These are phyloP conservation scores for Coemansia sp. DNA, from an alignment of 192 early-diverging fungal genomes.

Conservation along the genomic window DNA sequence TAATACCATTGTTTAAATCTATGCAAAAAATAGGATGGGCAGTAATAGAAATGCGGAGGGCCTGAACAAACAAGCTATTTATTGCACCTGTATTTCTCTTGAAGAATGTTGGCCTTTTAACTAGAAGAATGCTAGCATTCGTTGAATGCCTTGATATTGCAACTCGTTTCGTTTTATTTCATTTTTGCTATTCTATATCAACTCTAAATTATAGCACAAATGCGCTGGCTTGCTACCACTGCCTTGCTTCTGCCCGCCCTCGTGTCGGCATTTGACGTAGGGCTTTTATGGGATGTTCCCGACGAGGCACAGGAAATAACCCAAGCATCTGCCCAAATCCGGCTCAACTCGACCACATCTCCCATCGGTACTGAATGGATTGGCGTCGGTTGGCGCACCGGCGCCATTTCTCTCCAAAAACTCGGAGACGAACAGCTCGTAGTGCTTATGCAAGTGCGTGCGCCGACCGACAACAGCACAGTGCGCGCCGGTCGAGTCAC, in stretches of 20 bases:
- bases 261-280: slow-evolving; percentile 29
- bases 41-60: background rate
- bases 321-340: slow-evolving; percentile 37
- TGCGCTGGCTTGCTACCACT: slow-evolving; percentile 2
- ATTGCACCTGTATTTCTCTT: too few species aligned
- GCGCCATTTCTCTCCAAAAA: slow-evolving; percentile 45
- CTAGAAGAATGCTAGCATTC: too few species aligned
- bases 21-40: background rate
- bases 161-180: too few species aligned
- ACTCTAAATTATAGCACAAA: background rate
- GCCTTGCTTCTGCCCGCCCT: background rate
- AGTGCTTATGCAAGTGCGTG: slow-evolving; percentile 37
- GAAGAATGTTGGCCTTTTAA: too few species aligned
- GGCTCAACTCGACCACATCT: slow-evolving; percentile 35
- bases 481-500: slow-evolving; percentile 39
- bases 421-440: slow-evolving; percentile 26
- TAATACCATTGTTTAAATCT: background rate
- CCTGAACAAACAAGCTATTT: background rate
- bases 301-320: slow-evolving; percentile 36
- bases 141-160: too few species aligned
- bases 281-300: slow-evolving; percentile 43
- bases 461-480: slow-evolving; percentile 23
- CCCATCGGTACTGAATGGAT: slow-evolving; percentile 52
- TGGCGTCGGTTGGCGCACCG: slow-evolving; percentile 42
- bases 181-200: background rate